Conservation (phyloP, 1,284 basidiomycete species). For the Apiotrichum domesticum region DNA sequence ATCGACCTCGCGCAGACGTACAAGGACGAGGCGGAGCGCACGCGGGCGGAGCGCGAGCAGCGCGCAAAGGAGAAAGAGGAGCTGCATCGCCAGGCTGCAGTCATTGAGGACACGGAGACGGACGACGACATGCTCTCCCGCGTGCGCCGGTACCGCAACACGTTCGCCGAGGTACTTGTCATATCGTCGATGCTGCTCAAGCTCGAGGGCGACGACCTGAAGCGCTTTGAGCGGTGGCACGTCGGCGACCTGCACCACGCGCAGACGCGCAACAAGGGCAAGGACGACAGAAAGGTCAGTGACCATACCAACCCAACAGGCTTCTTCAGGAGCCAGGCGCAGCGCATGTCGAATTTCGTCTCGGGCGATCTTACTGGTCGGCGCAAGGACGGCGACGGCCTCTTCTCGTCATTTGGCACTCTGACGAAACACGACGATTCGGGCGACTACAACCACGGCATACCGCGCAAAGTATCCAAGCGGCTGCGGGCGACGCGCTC, state of each 20-base stretch:
- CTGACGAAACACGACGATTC: not conserved
- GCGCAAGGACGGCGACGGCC: too few relatives aligned
- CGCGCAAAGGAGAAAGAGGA: not conserved
- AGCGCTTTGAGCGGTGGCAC: constrained; percentile 39
- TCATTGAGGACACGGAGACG: not conserved
- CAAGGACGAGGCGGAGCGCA: not conserved
- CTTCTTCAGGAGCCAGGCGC: too few relatives aligned
- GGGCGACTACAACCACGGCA: not conserved
- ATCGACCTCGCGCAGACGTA: constrained; percentile 2
- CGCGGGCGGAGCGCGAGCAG: not conserved
- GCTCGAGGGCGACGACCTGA: constrained; percentile 40
- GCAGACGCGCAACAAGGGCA: not conserved
- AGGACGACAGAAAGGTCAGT: not conserved
- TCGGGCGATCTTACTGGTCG: too few relatives aligned
- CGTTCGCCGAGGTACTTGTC: constrained; percentile 46
- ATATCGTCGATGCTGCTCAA: constrained; percentile 39
- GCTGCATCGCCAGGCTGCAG: constrained; percentile 1
- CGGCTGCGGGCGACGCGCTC: too few relatives aligned
- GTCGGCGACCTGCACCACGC: constrained; percentile 5
- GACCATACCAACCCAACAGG: too few relatives aligned
- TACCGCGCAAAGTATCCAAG: not conserved
- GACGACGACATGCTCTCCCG: constrained; percentile 26
- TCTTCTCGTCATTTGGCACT: not conserved
- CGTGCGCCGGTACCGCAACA: constrained; percentile 38
- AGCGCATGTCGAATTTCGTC: too few relatives aligned